Evolutionary conservation across 225 moss, liverwort and hornwort species (phyloP), one percentile per base, ranked within the genome.

Genomic region (Anthoceros angustus): DNA sequence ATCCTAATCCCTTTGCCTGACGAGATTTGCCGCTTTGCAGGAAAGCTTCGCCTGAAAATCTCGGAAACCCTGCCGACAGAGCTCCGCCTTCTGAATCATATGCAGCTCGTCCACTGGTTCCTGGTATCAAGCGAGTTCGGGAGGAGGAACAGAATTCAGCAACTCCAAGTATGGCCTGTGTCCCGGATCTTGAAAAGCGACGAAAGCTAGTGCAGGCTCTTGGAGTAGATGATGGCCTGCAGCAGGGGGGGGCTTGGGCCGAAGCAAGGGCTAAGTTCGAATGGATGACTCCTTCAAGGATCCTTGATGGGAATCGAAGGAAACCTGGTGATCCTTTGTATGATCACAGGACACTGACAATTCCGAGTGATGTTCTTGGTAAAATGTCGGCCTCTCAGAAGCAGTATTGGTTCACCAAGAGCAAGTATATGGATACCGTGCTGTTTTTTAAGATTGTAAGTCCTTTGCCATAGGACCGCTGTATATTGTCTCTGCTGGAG

Each of bases 381-480:
- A 89, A 85, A 62, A 71, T 93, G 65, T 87, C 93, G 24, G 93
- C 93, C 24, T 93, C 93, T 11, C 93, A 93, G 68, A 89, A 84
- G 74, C 93, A 93, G 68, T 93, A 93, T 55, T 93, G 93, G 93
- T 62, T 74, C 43, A 62, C 73, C 0, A 93, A 93, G 79, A 74
- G 87, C 74, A 73, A 80, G 46, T 93, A 93, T 69, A 89, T 93
- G 89, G 93, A 93, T 71, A 84, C 87, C 21, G 64, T 93, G 16
- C 84, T 93, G 62, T 93, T 93, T 70, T 93, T 93, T 45, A 89
- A 93, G 82, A 89, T 93, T 80, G 92, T 92, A 77, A 48, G 68
- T 63, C 12, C 14, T 12, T 50, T 23, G 23, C 38, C 41, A 42
- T 39, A 50, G 15, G 40, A 64, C 15, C 40, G 32, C 25, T 68